These are phyloP conservation scores for Strombidium stylifer DNA, from an alignment of 73 alveolate species.

Conservation along the genomic window DNA sequence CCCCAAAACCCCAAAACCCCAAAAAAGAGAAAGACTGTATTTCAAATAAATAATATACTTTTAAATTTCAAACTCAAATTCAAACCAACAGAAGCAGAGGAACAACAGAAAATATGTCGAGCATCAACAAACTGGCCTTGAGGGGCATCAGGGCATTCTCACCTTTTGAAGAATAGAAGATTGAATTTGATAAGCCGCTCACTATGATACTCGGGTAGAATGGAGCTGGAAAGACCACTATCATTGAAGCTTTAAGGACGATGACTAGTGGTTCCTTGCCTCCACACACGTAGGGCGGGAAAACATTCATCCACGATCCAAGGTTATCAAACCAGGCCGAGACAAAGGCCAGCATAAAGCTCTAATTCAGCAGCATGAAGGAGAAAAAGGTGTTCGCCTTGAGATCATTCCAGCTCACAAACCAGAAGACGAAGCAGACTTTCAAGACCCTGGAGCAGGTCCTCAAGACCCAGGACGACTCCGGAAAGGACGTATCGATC, in stretches of 20 bases:
- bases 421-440: conserved; percentile 77
- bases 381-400: conserved; percentile 74
- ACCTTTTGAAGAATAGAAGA: conserved; percentile 82
- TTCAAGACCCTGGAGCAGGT: conserved; percentile 86
- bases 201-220: conserved; percentile 94
- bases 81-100: no score
- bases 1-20: no score
- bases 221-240: conserved; percentile 98
- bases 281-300: conserved; percentile 88
- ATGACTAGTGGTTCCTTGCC: conserved; percentile 95
- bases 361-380: conserved; percentile 73
- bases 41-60: no score
- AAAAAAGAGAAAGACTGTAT: no score
- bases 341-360: conserved; percentile 78
- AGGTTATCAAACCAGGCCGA: conserved; percentile 71
- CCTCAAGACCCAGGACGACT: conserved; percentile 65
- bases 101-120: no score
- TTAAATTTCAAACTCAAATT: no score
- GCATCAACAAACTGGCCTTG: conserved; percentile 81
- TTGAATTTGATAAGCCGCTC: conserved; percentile 87
- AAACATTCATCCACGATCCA: conserved; percentile 92
- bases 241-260: conserved; percentile 90
- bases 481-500: conserved; percentile 78
- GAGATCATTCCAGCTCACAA: conserved; percentile 78
- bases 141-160: conserved; percentile 91